Conservation (phyloP, 2,329 filamentous ascomycete species). For the Claviceps maximensis region DNA sequence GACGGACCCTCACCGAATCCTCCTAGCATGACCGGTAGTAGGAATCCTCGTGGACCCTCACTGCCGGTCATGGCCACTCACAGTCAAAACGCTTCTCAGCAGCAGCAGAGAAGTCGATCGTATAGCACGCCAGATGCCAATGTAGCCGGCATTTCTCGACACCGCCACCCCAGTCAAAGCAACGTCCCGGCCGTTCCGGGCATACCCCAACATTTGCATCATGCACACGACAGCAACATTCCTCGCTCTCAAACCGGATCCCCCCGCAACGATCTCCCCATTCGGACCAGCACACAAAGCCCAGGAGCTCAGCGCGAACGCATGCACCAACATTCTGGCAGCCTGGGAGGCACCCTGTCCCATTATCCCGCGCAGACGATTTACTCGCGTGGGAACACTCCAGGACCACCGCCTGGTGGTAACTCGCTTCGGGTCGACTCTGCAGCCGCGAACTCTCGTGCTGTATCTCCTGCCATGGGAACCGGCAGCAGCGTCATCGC, state of each 20-base stretch:
- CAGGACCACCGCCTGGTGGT: slow-evolving; percentile 20
- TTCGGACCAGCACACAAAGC: slow-evolving; percentile 57
- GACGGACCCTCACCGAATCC: slow-evolving; percentile 57
- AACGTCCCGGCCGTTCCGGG: slow-evolving; percentile 60
- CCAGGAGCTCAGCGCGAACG: slow-evolving; percentile 54
- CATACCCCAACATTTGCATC: slow-evolving; percentile 57
- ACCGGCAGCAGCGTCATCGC: slow-evolving; percentile 18
- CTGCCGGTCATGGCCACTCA: slow-evolving; percentile 56
- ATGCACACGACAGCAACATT: slow-evolving; percentile 48
- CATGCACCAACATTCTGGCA: slow-evolving; percentile 33
- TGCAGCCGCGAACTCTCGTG: slow-evolving; percentile 25
- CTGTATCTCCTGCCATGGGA: slow-evolving; percentile 33
- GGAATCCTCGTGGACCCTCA: slow-evolving; percentile 64
- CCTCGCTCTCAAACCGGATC: slow-evolving; percentile 74
- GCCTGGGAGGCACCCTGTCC: slow-evolving; percentile 37
- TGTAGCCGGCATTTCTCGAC: slow-evolving; percentile 46
- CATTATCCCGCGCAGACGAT: slow-evolving; percentile 44
- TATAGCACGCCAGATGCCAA: slow-evolving; percentile 95
- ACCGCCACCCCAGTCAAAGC: slow-evolving; percentile 39
- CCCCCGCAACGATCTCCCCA: slow-evolving; percentile 54
- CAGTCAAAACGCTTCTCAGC: slow-evolving; percentile 42
- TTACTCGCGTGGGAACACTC: slow-evolving; percentile 34
- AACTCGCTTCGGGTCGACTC: slow-evolving; percentile 26
- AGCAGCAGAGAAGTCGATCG: slow-evolving; percentile 62
- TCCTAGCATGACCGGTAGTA: slow-evolving; percentile 48